Percentiles rank a stretch among this genome's conserved stretches.
Conservation (phyloP, 2,329 filamentous ascomycete genomes). For the Daldinia sp. region DNA sequence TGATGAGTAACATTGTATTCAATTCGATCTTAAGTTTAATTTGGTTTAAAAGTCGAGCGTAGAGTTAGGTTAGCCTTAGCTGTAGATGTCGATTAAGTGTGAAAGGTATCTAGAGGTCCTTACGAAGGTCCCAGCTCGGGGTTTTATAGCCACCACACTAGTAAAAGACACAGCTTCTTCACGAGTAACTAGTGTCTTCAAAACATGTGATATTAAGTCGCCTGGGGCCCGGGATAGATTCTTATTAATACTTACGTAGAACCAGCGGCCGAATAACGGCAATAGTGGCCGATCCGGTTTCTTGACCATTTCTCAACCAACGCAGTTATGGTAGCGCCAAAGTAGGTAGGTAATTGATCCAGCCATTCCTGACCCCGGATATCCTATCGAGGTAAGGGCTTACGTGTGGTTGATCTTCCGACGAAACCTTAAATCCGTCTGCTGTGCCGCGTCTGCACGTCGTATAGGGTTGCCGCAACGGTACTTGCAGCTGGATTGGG, state of each 20-base stretch:
- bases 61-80: not conserved
- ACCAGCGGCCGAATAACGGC: not conserved
- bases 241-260: not conserved
- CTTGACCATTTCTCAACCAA: too few species aligned
- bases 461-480: not conserved
- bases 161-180: not conserved
- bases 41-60: not conserved
- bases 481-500: not conserved
- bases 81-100: not conserved
- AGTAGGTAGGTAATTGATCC: not conserved
- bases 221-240: not conserved
- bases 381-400: not conserved
- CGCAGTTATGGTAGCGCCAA: not conserved
- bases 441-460: not conserved
- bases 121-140: not conserved
- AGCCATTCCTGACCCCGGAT: not conserved
- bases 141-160: not conserved
- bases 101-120: not conserved
- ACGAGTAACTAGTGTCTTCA: not conserved
- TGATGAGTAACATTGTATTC: not conserved
- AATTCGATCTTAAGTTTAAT: not conserved
- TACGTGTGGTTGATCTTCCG: not conserved
- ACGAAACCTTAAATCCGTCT: not conserved
- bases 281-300: not conserved
- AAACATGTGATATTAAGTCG: not conserved